A percentile compares a stretch with the other conserved stretches of the same genome.
phyloP scores from a whole-genome alignment of 495 filamentous ascomycete species.

The Chaetomium fimeti region DNA sequence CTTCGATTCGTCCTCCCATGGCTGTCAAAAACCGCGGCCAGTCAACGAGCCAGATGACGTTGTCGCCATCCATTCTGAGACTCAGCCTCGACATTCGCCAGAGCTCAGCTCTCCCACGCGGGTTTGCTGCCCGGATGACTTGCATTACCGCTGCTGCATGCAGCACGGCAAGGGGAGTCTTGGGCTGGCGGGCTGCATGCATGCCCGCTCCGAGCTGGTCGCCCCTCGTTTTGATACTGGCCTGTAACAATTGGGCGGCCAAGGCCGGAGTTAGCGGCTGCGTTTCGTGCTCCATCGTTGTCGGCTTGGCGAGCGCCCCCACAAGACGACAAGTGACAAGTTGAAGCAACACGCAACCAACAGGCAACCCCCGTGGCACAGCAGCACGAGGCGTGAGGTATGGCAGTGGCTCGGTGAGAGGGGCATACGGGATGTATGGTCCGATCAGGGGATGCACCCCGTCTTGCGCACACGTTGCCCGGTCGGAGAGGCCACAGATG shows the following conservation, averaged over 20 bases:
- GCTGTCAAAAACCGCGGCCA: background rate
- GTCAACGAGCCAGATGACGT: conserved; percentile 10
- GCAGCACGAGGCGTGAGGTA: background rate
- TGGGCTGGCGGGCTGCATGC: conserved; percentile 1
- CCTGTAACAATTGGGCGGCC: conserved; percentile 19
- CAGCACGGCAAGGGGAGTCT: background rate
- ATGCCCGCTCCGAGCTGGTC: background rate
- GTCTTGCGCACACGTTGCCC: conserved; percentile 1
- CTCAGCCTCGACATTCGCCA: conserved; percentile 22
- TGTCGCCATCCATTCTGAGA: background rate
- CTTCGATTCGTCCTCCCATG: conserved; percentile 1
- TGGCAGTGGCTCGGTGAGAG: conserved; percentile 5
- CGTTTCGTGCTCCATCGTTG: conserved; percentile 1
- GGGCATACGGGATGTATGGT: background rate
- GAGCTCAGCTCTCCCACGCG: background rate
- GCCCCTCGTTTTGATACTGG: conserved; percentile 18
- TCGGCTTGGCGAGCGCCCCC: conserved; percentile 7
- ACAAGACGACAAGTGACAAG: background rate
- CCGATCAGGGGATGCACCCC: background rate
- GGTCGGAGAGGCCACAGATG: background rate
- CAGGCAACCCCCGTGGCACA: conserved; percentile 11
- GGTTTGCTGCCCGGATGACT: conserved; percentile 11
- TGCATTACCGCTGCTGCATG: conserved; percentile 23
- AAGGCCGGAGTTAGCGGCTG: conserved; percentile 13
- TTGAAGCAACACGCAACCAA: background rate